Conservation (phyloP, 2,329 filamentous ascomycete species). For the Atkinsonella texensis region DNA sequence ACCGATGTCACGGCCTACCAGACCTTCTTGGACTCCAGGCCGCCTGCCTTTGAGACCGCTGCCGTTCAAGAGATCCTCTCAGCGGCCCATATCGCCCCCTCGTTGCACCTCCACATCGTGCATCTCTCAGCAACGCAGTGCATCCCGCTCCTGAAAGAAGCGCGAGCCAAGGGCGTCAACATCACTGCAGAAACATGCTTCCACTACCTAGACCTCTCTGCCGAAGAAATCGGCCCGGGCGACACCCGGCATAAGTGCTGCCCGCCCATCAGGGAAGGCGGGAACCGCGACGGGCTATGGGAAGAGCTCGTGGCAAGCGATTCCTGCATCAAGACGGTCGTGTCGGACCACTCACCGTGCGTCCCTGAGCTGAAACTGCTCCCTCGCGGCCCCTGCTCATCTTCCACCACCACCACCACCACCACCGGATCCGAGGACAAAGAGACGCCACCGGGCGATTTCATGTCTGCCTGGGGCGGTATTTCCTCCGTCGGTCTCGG, state of each 20-base stretch:
- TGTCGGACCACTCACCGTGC: slow-evolving; percentile 93
- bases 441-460: slow-evolving; percentile 51
- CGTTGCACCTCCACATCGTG: slow-evolving; percentile 82
- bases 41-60: slow-evolving; percentile 80
- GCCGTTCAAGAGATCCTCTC: slow-evolving; percentile 80
- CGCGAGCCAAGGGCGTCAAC: slow-evolving; percentile 61
- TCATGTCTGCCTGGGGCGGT: slow-evolving; percentile 93
- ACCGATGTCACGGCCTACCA: slow-evolving; percentile 60
- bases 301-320: slow-evolving; percentile 58
- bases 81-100: slow-evolving; percentile 66
- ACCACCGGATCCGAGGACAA: background rate
- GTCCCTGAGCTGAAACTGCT: slow-evolving; percentile 89
- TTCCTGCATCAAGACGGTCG: slow-evolving; percentile 80
- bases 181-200: slow-evolving; percentile 94
- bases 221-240: slow-evolving; percentile 70
- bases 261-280: slow-evolving; percentile 71
- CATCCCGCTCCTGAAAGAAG: slow-evolving; percentile 67
- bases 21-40: slow-evolving; percentile 85
- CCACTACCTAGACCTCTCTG: slow-evolving; percentile 78
- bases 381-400: slow-evolving; percentile 46
- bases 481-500: slow-evolving; percentile 91
- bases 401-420: background rate
- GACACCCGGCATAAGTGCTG: slow-evolving; percentile 94
- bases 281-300: slow-evolving; percentile 82
- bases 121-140: slow-evolving; percentile 84